Conservation (phyloP, 1,284 basidiomycete species). For the Marasmius fiardii region DNA sequence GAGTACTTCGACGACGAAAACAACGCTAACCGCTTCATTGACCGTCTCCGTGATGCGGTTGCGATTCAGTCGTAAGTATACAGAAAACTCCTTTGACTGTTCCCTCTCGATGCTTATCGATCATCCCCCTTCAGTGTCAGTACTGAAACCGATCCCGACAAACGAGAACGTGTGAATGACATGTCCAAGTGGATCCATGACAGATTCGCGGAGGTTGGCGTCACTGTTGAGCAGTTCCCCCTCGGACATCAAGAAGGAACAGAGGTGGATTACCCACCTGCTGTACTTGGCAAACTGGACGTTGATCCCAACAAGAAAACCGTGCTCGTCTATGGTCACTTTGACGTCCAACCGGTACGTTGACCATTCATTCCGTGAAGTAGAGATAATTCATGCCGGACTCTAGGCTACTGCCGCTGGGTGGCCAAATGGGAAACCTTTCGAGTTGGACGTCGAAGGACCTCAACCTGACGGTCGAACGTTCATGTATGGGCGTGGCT, state of each 20-base stretch:
- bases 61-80: constrained; percentile 78
- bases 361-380: constrained; percentile 1
- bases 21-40: constrained; percentile 73
- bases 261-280: constrained; percentile 83
- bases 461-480: too few species aligned
- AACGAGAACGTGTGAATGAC: constrained; percentile 71
- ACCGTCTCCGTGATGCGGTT: constrained; percentile 80
- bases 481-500: constrained; percentile 85
- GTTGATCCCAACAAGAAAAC: constrained; percentile 88
- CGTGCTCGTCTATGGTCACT: constrained; percentile 89
- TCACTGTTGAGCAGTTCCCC: constrained; percentile 68
- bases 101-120: too few species aligned
- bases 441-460: too few species aligned
- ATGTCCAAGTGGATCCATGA: constrained; percentile 82
- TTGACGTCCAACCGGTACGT: constrained; percentile 80
- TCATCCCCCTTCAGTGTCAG: constrained; percentile 48
- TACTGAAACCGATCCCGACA: constrained; percentile 59
- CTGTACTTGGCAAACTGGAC: constrained; percentile 83
- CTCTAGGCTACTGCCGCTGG: constrained; percentile 73
- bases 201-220: constrained; percentile 74
- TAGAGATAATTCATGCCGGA: not conserved
- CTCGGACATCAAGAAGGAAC: constrained; percentile 86
- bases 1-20: constrained; percentile 50
- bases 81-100: not conserved
- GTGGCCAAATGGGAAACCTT: constrained; percentile 98